Conservation (phyloP, 768 basidiomycete genomes). For the Amanita exitialis region DNA sequence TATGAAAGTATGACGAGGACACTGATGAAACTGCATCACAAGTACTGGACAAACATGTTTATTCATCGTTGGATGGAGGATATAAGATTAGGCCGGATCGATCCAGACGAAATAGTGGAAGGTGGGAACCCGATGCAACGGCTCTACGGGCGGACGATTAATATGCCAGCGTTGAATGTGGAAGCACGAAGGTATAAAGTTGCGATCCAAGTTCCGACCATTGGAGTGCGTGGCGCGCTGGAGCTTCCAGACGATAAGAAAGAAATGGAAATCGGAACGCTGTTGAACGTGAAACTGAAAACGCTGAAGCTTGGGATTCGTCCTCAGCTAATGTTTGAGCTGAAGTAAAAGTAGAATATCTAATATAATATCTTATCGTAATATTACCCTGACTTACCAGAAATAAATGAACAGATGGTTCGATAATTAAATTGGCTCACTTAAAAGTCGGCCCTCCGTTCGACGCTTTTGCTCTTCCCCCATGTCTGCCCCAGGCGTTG, state of each 20-base stretch:
- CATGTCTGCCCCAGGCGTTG: conserved; percentile 24
- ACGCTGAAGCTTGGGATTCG: conserved; percentile 19
- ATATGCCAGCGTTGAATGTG: conserved; percentile 8
- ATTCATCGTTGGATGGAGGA: conserved; percentile 29
- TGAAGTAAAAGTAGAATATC: background rate
- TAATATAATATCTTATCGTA: conserved; percentile 7
- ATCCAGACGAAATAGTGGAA: conserved; percentile 7
- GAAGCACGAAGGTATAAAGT: conserved; percentile 7
- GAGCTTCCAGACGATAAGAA: background rate
- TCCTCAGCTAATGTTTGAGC: background rate
- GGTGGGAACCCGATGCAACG: conserved; percentile 15
- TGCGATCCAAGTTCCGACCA: conserved; percentile 12
- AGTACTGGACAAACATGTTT: conserved; percentile 25
- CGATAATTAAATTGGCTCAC: conserved; percentile 19
- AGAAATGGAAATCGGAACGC: background rate
- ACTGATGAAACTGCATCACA: conserved; percentile 15
- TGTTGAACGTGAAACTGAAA: conserved; percentile 17
- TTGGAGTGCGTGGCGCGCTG: conserved; percentile 14
- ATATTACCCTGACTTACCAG: background rate
- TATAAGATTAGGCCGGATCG: conserved; percentile 11
- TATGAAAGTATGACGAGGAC: conserved; percentile 10
- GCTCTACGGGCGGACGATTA: conserved; percentile 15
- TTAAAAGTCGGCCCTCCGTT: conserved; percentile 8
- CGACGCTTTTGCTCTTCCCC: conserved; percentile 7
- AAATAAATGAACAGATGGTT: conserved; percentile 16